Conservation (phyloP, 345 rosid species). For the Lepidium africanum region DNA sequence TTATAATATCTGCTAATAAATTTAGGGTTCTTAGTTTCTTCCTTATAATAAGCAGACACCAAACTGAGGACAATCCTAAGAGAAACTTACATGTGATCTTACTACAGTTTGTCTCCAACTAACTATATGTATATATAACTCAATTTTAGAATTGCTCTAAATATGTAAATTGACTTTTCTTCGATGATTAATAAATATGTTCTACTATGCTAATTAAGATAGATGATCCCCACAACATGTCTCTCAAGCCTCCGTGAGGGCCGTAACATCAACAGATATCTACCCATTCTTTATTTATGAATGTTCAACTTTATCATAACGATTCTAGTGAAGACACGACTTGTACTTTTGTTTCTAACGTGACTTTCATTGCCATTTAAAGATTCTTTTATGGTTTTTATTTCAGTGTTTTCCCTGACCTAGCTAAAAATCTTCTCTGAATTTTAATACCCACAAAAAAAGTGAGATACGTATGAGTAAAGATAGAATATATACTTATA, state of each 20-base stretch:
- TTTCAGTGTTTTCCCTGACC: neutral
- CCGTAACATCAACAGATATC: neutral
- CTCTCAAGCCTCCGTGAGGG: neutral
- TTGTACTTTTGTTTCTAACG: neutral
- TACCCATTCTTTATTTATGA: conserved; percentile 13
- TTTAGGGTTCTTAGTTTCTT: neutral
- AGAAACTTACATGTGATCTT: neutral
- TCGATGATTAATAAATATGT: conserved; percentile 6
- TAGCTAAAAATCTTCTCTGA: neutral
- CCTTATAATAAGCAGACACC: neutral
- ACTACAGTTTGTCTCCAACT: conserved; percentile 2
- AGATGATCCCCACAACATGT: conserved; percentile 7
- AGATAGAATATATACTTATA: too few relatives aligned
- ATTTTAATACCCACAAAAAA: neutral
- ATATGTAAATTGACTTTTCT: conserved; percentile 7
- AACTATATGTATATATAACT: conserved; percentile 1
- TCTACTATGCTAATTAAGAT: neutral
- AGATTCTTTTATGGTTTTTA: neutral
- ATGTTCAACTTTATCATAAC: conserved; percentile 10
- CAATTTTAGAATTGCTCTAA: neutral
- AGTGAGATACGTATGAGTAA: too few relatives aligned
- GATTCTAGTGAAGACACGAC: conserved; percentile 12
- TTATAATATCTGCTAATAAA: neutral
- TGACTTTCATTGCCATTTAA: neutral
- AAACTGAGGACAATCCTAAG: too few relatives aligned